These are phyloP conservation scores for Pseudogymnoascus pannorum DNA, from an alignment of 2,329 filamentous ascomycete species.

Conservation along the genomic window DNA sequence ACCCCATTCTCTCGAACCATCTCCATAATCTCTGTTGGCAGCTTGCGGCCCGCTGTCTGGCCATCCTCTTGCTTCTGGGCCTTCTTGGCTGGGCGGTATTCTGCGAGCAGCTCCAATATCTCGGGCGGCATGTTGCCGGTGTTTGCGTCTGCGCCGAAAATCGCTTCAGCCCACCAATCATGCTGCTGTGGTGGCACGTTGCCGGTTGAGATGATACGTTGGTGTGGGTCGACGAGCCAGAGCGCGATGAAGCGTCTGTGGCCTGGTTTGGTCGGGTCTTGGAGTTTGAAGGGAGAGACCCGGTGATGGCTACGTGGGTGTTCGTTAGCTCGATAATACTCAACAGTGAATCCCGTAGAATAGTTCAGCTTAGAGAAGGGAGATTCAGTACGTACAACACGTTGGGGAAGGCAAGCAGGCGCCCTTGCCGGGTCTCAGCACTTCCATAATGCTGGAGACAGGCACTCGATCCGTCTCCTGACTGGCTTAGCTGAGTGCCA, in stretches of 20 bases:
- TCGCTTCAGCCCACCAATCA: constrained; percentile 36
- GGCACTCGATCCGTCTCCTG: constrained; percentile 19
- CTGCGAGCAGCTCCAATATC: constrained; percentile 22
- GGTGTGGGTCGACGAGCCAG: constrained; percentile 50
- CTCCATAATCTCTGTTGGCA: constrained; percentile 10
- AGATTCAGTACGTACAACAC: constrained; percentile 10
- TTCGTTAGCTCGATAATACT: constrained; percentile 25
- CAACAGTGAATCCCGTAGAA: background rate
- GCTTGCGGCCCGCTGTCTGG: constrained; percentile 7
- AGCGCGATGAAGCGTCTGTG: constrained; percentile 50
- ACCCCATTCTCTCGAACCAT: background rate
- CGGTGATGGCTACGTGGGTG: constrained; percentile 36
- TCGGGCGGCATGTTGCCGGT: constrained; percentile 24
- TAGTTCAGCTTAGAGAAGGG: background rate
- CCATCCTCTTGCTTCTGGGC: background rate
- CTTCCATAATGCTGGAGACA: constrained; percentile 35
- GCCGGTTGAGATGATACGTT: constrained; percentile 42
- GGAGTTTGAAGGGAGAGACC: constrained; percentile 42
- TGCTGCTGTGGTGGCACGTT: constrained; percentile 45
- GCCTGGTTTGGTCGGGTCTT: constrained; percentile 43
- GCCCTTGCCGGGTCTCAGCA: constrained; percentile 31
- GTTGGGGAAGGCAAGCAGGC: constrained; percentile 40
- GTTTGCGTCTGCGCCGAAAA: constrained; percentile 15
- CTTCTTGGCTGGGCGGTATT: constrained; percentile 16
- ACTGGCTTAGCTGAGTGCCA: constrained; percentile 16